Conservation (phyloP, 2,329 filamentous ascomycete species). For the Elsinoe perseae region DNA sequence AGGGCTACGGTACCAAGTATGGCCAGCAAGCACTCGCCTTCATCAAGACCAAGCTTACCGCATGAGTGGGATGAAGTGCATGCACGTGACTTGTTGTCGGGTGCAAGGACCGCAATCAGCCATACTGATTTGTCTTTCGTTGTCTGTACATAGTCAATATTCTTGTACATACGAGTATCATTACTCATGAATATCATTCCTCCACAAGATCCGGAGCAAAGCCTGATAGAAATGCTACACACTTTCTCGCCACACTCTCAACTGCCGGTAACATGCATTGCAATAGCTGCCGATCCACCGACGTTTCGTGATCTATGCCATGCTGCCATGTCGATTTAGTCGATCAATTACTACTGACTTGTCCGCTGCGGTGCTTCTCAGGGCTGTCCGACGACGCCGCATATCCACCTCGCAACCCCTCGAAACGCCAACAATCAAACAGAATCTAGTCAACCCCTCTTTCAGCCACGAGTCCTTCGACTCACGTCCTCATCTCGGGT, state of each 20-base stretch:
- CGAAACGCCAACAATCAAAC: slow-evolving; percentile 2
- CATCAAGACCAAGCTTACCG: slow-evolving; percentile 46
- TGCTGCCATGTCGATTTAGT: no score
- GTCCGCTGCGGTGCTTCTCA: no score
- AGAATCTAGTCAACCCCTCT: background rate
- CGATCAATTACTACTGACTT: no score
- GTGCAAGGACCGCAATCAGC: background rate
- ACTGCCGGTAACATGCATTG: no score
- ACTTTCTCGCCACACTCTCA: background rate
- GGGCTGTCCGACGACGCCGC: background rate
- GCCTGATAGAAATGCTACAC: background rate
- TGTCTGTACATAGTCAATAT: background rate
- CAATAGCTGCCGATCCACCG: no score
- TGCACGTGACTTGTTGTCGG: background rate
- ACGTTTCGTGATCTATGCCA: no score
- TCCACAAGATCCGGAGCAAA: background rate
- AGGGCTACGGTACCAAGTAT: slow-evolving; percentile 55
- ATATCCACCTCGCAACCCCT: slow-evolving; percentile 1
- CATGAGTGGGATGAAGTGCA: background rate
- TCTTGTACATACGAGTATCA: background rate
- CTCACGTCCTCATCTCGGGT: background rate
- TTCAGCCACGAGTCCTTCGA: slow-evolving; percentile 1
- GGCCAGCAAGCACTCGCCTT: slow-evolving; percentile 53
- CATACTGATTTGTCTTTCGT: no score
- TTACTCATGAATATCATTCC: background rate